These are phyloP conservation scores for Moniliella sp. DNA, from an alignment of 1,284 basidiomycete species.

Conservation along the genomic window DNA sequence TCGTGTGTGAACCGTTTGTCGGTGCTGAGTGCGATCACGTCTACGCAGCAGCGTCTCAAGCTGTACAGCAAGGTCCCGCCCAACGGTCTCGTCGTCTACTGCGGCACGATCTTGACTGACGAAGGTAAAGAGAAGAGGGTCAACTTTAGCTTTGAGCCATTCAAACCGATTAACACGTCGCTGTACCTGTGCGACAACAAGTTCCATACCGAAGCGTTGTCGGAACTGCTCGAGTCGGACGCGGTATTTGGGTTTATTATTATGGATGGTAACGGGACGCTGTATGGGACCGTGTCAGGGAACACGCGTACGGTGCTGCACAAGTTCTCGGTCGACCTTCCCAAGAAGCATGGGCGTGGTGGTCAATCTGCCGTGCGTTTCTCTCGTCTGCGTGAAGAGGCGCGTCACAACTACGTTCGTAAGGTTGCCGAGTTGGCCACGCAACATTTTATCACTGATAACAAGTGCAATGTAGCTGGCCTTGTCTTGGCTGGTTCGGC, in stretches of 20 bases:
- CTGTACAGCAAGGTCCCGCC: constrained; percentile 72
- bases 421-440: constrained; percentile 93
- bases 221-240: constrained; percentile 88
- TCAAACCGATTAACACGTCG: constrained; percentile 74
- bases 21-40: constrained; percentile 89
- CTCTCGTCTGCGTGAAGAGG: constrained; percentile 95
- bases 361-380: constrained; percentile 99
- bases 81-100: constrained; percentile 78
- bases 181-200: constrained; percentile 98
- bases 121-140: constrained; percentile 86
- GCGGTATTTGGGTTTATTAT: constrained; percentile 97
- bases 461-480: constrained; percentile 93
- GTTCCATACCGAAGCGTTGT: constrained; percentile 92
- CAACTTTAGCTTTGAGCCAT: constrained; percentile 72
- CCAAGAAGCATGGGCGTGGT: constrained; percentile 99
- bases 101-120: constrained; percentile 83
- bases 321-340: constrained; percentile 95
- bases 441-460: constrained; percentile 90
- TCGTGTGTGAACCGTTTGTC: constrained; percentile 94
- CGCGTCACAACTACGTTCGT: constrained; percentile 96
- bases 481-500: constrained; percentile 91
- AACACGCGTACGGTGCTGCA: constrained; percentile 93
- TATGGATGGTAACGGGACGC: constrained; percentile 91
- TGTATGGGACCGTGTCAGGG: constrained; percentile 84
- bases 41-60: constrained; percentile 89